Base-by-base conservation (phyloP, 306 rosid genomes). In the Castanea mollissima region DNA sequence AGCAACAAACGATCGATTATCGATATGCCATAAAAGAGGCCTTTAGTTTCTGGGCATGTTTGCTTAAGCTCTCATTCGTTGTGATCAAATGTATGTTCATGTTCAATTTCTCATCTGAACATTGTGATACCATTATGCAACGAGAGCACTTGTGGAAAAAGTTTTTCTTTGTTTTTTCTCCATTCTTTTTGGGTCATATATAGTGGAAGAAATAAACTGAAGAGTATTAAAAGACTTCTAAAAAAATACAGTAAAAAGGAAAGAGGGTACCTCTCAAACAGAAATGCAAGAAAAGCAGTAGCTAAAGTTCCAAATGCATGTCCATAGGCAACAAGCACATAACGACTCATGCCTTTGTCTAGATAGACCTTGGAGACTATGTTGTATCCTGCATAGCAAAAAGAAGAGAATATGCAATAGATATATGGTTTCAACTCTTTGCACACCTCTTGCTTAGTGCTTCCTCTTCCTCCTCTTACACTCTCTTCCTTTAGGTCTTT, bases 311-410 rank as follows among this genome's bases (percentile, higher is more conserved):
- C 79, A 23, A 78, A 65, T 73, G 69, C 78, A 55, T 82, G 67
- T 56, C 57, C 79, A 32, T 82, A 73, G 58, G 74, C 79, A 23
- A 82, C 79, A 65, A 82, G 85, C 76, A 82, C 76, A 78, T 73
- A 83, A 5, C 35, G 21, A 44, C 59, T 83, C 82, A 68, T 83
- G 82, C 76, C 86, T 51, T 16, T 54, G 73, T 78, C 73, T 6
- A 83, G 69, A 20, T 67, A 38, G 12, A 58, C 69, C 34, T 74
- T 74, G 35, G 29, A 20, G 69, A 74, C 9, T 62, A 27, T 27
- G 19, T 62, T 62, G 19, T 12, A 62, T 27, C 69, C 38, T 12
- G n/a, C 38, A 12, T 12, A 5, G 69, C 34, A 74, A 6, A 41
- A 7, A 38, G 21, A 58, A 15, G 49, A 20, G 4, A 74, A 35